Evolutionary conservation across 176 grass and related monocot species (phyloP), one percentile per base, ranked within the genome.

Genomic region (Microstegium vimineum): DNA sequence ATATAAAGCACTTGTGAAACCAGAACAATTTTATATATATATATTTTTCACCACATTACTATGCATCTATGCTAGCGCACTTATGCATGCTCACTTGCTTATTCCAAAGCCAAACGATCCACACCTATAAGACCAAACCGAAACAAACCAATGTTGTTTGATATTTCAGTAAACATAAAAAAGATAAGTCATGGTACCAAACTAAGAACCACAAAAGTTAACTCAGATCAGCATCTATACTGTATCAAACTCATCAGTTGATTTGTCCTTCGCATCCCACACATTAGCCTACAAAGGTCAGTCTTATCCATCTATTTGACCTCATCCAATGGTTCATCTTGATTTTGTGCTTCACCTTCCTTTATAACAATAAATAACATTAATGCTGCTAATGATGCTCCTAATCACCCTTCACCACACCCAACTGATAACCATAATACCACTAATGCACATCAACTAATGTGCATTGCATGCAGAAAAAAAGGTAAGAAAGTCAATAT

Each of bases 11-110:
- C 27, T 77, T 23, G 22, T 54, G 59, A 66, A 67, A 45, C 77
- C 60, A 81, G 51, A 37, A 81, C n/a, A 71, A 71, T 65, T 51
- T 85, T 76, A 9, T 65, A 62, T n/a, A n/a, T n/a, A n/a, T n/a
- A n/a, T n/a, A n/a, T 63, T 17, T 81, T 85, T 80, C 33, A 63
- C 1, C 49, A 73, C 61, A 75, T 51, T 9, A 67, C 37, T 33
- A 26, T 18, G 71, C 9, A 35, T 20, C 51, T 12, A 78, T 20
- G 9, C 18, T 4, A 62, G 37, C 9, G 38, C 13, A 46, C 31
- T 51, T 9, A 33, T 35, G 7, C 15, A 25, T 25, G 25, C n/a
- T 3, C 43, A 31, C 5, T 34, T 78, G 1, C 67, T 66, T 45
- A 57, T 26, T 26, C 60, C 60, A 61, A 67, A 26, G 49, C 14